Conservation (phyloP, 2,329 filamentous ascomycete genomes). For the Aspergillus luchuensis region DNA sequence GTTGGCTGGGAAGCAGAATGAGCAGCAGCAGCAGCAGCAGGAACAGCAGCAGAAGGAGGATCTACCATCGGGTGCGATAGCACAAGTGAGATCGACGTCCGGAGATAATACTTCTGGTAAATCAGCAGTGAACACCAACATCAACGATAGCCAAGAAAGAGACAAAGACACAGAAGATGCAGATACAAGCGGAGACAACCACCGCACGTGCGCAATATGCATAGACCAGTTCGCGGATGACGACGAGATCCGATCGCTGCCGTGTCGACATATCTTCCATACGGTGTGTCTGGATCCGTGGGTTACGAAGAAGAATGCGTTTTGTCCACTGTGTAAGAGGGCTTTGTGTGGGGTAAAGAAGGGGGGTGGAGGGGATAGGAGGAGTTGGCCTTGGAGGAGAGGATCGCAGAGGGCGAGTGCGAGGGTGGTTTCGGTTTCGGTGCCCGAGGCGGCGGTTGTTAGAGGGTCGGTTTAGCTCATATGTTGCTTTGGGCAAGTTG, state of each 20-base stretch:
- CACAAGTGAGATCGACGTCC: too few relatives aligned
- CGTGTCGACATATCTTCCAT: constrained; percentile 97
- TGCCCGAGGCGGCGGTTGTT: background rate
- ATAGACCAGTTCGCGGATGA: constrained; percentile 90
- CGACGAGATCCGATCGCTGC: constrained; percentile 88
- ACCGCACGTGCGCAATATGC: constrained; percentile 76
- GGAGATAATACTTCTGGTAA: too few relatives aligned
- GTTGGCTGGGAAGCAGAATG: background rate
- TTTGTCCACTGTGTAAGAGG: constrained; percentile 88
- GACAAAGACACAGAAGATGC: background rate
- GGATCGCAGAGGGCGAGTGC: background rate
- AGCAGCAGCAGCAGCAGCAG: too few relatives aligned
- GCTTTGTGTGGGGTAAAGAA: background rate
- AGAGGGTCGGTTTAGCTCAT: background rate
- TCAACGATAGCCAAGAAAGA: too few relatives aligned
- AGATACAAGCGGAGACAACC: constrained; percentile 5
- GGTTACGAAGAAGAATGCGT: constrained; percentile 89
- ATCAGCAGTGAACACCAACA: too few relatives aligned
- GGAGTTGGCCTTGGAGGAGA: background rate
- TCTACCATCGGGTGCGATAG: too few relatives aligned
- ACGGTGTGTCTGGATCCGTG: constrained; percentile 93
- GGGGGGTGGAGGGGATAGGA: background rate
- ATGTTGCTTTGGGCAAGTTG: background rate
- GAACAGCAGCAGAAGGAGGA: too few relatives aligned
- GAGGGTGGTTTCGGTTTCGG: background rate